These are phyloP conservation scores for Colletotrichum sp. DNA, from an alignment of 2,329 filamentous ascomycete species.

Conservation along the genomic window DNA sequence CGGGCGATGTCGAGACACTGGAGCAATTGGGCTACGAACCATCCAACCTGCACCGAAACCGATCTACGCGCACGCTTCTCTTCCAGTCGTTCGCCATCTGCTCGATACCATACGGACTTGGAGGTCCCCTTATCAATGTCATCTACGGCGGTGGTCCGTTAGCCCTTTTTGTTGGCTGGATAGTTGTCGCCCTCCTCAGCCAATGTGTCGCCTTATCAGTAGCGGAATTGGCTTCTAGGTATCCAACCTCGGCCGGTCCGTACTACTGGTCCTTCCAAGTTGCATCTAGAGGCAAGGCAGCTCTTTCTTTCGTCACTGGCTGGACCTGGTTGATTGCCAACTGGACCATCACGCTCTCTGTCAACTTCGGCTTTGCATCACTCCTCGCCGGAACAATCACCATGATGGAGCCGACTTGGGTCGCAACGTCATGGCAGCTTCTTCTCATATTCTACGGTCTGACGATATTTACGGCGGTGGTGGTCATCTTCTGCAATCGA, in stretches of 20 bases:
- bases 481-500: slow-evolving; percentile 70
- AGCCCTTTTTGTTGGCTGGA: background rate
- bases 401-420: slow-evolving; percentile 55
- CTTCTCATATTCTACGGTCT: slow-evolving; percentile 75
- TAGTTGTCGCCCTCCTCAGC: background rate
- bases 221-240: background rate
- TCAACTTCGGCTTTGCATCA: slow-evolving; percentile 79
- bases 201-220: background rate
- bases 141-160: background rate
- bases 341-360: slow-evolving; percentile 78
- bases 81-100: slow-evolving; percentile 81
- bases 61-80: slow-evolving; percentile 71
- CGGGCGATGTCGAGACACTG: slow-evolving; percentile 64
- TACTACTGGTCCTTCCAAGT: slow-evolving; percentile 62
- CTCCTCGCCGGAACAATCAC: slow-evolving; percentile 61
- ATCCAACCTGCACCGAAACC: slow-evolving; percentile 62
- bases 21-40: slow-evolving; percentile 70
- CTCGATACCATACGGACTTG: slow-evolving; percentile 75
- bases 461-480: slow-evolving; percentile 67
- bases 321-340: slow-evolving; percentile 81
- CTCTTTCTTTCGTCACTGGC: slow-evolving; percentile 57
- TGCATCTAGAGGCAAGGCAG: slow-evolving; percentile 69
- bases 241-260: background rate
- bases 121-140: slow-evolving; percentile 62
- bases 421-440: slow-evolving; percentile 65